Evolutionary conservation across 352 stramenopile genomes (phyloP).

Genomic region (Phytophthora crassamura): DNA sequence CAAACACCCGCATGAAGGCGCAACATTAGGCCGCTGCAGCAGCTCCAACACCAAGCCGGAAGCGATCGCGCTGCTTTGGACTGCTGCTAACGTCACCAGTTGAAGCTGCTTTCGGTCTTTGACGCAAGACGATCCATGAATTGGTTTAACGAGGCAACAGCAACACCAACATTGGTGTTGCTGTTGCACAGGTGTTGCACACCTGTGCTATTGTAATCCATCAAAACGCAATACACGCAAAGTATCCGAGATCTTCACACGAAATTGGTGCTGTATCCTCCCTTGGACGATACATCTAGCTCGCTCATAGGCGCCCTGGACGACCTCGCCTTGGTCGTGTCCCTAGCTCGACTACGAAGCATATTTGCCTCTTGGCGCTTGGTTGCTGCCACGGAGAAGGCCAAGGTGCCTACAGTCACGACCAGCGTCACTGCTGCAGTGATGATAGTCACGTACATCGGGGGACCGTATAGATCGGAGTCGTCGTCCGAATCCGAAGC

Average conservation of each 20-base stretch:
- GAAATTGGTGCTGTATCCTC: slow-evolving; percentile 39
- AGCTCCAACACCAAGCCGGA: too few relatives aligned
- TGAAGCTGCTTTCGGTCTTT: slow-evolving; percentile 2
- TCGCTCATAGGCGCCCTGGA: slow-evolving; percentile 23
- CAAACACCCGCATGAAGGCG: too few relatives aligned
- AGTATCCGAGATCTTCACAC: slow-evolving; percentile 23
- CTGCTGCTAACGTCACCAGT: slow-evolving; percentile 10
- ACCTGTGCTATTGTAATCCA: too few relatives aligned
- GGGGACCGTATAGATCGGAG: slow-evolving; percentile 21
- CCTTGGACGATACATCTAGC: slow-evolving; percentile 24
- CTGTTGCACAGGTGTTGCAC: too few relatives aligned
- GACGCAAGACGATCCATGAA: too few relatives aligned
- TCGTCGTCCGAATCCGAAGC: slow-evolving; percentile 11
- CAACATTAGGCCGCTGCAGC: too few relatives aligned
- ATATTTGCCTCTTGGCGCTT: slow-evolving; percentile 16
- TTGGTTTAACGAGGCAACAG: too few relatives aligned
- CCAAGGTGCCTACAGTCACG: slow-evolving; percentile 30
- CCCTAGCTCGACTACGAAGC: slow-evolving; percentile 11
- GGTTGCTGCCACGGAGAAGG: slow-evolving; percentile 18
- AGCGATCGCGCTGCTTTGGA: too few relatives aligned
- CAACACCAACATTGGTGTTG: too few relatives aligned
- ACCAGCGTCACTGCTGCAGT: slow-evolving; percentile 32
- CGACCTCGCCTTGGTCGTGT: slow-evolving; percentile 1
- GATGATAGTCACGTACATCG: slow-evolving; percentile 28
- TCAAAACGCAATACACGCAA: too few relatives aligned